Base-by-base conservation (phyloP, 2,329 filamentous ascomycete genomes). In the Phoma sp. region DNA sequence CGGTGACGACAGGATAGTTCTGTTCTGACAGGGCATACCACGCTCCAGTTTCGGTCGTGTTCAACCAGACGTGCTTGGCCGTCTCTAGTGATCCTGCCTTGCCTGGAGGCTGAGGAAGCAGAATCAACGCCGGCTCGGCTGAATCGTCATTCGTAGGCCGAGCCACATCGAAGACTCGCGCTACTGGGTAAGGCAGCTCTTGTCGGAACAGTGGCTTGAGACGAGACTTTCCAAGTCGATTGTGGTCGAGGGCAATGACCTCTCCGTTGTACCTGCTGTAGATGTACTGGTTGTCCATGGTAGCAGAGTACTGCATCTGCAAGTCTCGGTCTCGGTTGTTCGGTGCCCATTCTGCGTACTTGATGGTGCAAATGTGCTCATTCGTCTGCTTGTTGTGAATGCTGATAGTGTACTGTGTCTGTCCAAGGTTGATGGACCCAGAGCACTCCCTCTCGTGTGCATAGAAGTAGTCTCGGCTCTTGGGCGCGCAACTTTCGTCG, bases 11-110 rank as follows among this genome's bases (percentile, higher is more conserved):
- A 3, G 95, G 95, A 65, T 97, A 98, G 7, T 86, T 86, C 36
- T 82, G 83, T 53, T 96, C 93, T 1, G 93, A 97, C 76, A 98
- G 83, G 29, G 93, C 95, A 73, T 93, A 99, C 92, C 93, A 98
- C 57, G 90, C 89, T 27, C 93, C 93, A n/a, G 82, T 80, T 51
- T 89, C 85, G 1, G 93, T 97, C 62, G 88, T 89, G 71, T 97
- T 96, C 55, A 98, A 82, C 68, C 95, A 96, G 0, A 97, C 74
- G 52, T 75, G 72, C 39, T 79, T 75, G 23, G 69, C 64, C 13
- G 67, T 67, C 25, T 77, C 73, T 43, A 80, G 74, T 49, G 71
- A 57, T 27, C 78, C 63, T 47, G 79, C 72, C 32, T 86, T 87
- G 64, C 90, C 86, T 22, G 86, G 79, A 0, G 95, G 95, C 69